These are phyloP conservation scores for Piper betle DNA, from an alignment of 164 flowering plant species.

Conservation along the genomic window DNA sequence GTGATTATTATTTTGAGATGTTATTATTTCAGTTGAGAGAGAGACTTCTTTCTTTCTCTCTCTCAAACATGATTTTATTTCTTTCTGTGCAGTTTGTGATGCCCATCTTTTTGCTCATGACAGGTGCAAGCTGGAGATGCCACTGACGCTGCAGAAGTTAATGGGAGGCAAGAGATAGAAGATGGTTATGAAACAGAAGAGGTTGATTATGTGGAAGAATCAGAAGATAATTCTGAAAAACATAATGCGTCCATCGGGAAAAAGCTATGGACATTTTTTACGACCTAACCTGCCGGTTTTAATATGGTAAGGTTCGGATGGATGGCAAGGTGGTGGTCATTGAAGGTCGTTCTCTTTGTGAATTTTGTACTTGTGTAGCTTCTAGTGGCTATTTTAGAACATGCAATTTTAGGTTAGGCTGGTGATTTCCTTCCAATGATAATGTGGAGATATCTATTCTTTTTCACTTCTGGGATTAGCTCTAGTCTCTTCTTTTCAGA, in stretches of 20 bases:
- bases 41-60: no score
- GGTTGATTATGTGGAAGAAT: conserved; percentile 19
- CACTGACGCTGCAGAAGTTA: not conserved
- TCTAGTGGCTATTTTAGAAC: not conserved
- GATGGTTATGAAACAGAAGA: conserved; percentile 21
- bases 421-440: no score
- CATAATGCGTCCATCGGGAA: conserved; percentile 52
- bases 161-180: conserved; percentile 22
- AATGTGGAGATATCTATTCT: no score
- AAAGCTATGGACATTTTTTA: conserved; percentile 77
- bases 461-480: no score
- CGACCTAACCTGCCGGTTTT: conserved; percentile 29
- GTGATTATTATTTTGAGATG: no score
- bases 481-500: no score
- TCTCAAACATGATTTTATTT: no score
- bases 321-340: no score
- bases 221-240: conserved; percentile 16
- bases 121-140: conserved; percentile 8
- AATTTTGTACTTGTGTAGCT: not conserved
- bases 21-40: no score
- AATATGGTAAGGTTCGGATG: not conserved
- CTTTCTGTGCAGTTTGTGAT: no score
- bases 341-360: no score
- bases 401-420: not conserved
- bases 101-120: not conserved